Evolutionary conservation across 148 eudicot species (phyloP).

Genomic region (Camellia granthamiana): DNA sequence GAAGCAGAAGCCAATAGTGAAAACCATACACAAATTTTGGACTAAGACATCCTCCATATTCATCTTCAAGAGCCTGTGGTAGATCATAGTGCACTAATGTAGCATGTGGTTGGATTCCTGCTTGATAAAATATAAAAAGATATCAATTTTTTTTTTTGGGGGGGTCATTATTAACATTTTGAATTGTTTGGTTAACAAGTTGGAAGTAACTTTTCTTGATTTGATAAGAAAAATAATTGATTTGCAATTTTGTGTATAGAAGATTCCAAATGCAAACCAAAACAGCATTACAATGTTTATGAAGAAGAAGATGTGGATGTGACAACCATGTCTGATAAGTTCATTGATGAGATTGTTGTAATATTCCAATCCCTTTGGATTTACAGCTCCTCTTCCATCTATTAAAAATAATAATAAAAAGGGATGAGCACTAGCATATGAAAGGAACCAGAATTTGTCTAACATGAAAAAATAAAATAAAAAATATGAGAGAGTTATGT

Average conservation of each 20-base stretch:
- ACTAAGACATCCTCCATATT: slow-evolving; percentile 67
- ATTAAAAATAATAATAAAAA: slow-evolving; percentile 14
- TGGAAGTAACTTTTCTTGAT: not conserved
- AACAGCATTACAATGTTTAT: slow-evolving; percentile 5
- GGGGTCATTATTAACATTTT: not conserved
- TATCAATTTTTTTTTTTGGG: not conserved
- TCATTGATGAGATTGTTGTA: slow-evolving; percentile 56
- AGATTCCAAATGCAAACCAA: slow-evolving; percentile 1
- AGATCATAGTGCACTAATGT: slow-evolving; percentile 53
- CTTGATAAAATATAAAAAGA: not conserved
- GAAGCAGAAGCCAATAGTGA: not conserved
- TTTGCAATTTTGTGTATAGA: not conserved
- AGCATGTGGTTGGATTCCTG: slow-evolving; percentile 77
- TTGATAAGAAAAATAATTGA: not conserved
- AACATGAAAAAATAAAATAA: not conserved
- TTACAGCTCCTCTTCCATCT: slow-evolving; percentile 63
- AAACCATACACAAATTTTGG: slow-evolving; percentile 39
- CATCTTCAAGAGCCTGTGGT: slow-evolving; percentile 68
- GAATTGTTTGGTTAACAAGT: not conserved
- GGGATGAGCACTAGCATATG: not conserved
- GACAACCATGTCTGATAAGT: slow-evolving; percentile 59
- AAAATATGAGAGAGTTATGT: not conserved
- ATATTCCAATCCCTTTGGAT: slow-evolving; percentile 44
- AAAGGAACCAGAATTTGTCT: not conserved
- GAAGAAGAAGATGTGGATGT: not conserved